phyloP scores from a whole-genome alignment of 441 rosid genomes.

The Gossypium laxum region DNA sequence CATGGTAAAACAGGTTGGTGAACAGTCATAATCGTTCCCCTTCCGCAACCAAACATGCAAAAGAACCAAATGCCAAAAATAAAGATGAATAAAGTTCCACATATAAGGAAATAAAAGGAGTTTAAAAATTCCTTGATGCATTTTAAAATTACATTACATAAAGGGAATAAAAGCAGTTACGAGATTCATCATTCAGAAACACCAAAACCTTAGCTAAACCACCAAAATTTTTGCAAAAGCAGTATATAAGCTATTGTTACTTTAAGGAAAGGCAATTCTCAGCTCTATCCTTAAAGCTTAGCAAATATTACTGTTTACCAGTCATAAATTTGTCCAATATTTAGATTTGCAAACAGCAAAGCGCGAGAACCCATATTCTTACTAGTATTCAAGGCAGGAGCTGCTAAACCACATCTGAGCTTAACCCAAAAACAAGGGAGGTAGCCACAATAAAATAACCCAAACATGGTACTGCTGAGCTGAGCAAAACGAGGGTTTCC shows the following conservation, averaged over 20 bases:
- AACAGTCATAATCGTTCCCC: neutral
- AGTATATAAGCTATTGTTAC: neutral
- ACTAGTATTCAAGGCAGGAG: conserved; percentile 75
- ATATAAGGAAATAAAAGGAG: neutral
- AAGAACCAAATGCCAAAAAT: neutral
- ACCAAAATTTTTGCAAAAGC: neutral
- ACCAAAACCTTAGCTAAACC: neutral
- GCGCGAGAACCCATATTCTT: conserved; percentile 26
- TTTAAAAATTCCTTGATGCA: neutral
- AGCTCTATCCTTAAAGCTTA: neutral
- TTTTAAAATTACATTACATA: neutral
- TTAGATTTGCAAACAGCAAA: neutral
- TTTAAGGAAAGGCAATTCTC: neutral
- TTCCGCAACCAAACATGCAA: neutral
- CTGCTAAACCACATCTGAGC: conserved; percentile 83
- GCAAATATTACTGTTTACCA: neutral
- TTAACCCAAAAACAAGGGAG: conserved; percentile 96
- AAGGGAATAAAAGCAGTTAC: neutral
- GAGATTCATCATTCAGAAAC: neutral
- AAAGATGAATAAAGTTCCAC: neutral
- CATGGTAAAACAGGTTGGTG: conserved; percentile 6
- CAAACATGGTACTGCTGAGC: conserved; percentile 88
- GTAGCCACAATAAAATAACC: conserved; percentile 81
- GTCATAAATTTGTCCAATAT: neutral
- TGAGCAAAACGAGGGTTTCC: conserved; percentile 87